These are phyloP conservation scores for Cercospora janseana DNA, from an alignment of 2,329 filamentous ascomycete genomes.

Conservation along the genomic window DNA sequence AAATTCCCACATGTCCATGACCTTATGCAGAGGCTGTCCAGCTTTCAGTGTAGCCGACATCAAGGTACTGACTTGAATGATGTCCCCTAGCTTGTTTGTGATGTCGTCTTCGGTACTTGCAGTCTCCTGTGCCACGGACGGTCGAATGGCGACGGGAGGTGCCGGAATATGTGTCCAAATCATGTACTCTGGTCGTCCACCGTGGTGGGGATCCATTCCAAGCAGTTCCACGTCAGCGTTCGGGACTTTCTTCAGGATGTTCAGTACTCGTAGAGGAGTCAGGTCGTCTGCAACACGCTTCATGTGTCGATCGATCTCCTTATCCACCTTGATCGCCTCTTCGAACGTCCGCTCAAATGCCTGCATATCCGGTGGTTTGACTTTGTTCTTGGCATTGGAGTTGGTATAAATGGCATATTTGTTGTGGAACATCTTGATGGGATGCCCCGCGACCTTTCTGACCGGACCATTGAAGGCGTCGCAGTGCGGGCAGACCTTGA, in stretches of 20 bases:
- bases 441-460: constrained; percentile 74
- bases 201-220: constrained; percentile 73
- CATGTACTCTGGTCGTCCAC: constrained; percentile 92
- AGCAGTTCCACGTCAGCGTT: constrained; percentile 86
- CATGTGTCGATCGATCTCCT: constrained; percentile 84
- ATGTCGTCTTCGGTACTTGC: constrained; percentile 95
- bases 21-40: constrained; percentile 78
- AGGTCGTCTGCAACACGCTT: constrained; percentile 93
- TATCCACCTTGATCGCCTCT: constrained; percentile 71
- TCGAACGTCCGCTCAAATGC: constrained; percentile 83
- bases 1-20: constrained; percentile 99
- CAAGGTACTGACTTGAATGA: constrained; percentile 85
- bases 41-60: constrained; percentile 79
- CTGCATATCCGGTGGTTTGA: constrained; percentile 75
- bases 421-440: constrained; percentile 93
- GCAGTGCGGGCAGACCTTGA: constrained; percentile 77
- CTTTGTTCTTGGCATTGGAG: constrained; percentile 82
- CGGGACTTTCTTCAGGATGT: constrained; percentile 85
- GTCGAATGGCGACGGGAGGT: constrained; percentile 88
- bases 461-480: constrained; percentile 83
- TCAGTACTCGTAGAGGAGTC: constrained; percentile 82
- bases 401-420: constrained; percentile 86
- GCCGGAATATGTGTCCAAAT: constrained; percentile 96
- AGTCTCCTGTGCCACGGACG: constrained; percentile 88
- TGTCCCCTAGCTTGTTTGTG: constrained; percentile 94